phyloP scores from a whole-genome alignment of 192 early-diverging fungal genomes.

The Backusella tarrabulga region DNA sequence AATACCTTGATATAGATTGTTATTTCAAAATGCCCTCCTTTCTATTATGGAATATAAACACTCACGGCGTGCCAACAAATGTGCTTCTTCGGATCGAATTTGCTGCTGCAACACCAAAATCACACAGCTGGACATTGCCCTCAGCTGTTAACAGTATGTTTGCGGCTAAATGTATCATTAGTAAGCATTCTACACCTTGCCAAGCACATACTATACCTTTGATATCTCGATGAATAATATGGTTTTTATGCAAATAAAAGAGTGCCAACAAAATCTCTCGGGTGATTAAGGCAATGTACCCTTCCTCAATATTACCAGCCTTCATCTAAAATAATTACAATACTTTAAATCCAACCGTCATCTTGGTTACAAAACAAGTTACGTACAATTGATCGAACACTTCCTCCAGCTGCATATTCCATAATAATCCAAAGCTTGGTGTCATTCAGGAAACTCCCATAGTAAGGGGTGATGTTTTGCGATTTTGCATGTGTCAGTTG shows the following conservation, averaged over 20 bases:
- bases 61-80: constrained; percentile 89
- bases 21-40: background rate
- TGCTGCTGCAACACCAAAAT: constrained; percentile 95
- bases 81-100: constrained; percentile 78
- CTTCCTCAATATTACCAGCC: constrained; percentile 85
- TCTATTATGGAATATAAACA: background rate
- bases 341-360: background rate
- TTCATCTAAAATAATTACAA: constrained; percentile 51
- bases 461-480: constrained; percentile 90
- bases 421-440: constrained; percentile 98
- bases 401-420: constrained; percentile 97
- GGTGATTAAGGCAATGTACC: constrained; percentile 85
- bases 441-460: constrained; percentile 85
- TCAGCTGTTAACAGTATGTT: constrained; percentile 90
- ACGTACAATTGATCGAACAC: constrained; percentile 72
- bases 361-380: background rate
- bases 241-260: constrained; percentile 88
- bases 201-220: constrained; percentile 62
- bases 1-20: constrained; percentile 43
- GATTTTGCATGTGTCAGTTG: constrained; percentile 80
- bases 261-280: constrained; percentile 87
- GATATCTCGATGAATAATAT: constrained; percentile 97
- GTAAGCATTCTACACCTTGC: background rate
- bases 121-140: constrained; percentile 90
- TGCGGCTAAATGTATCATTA: constrained; percentile 47